Percentiles rank a stretch among this genome's conserved stretches.
Conservation (phyloP, 495 filamentous ascomycete species). For the Bacidia rubella region DNA sequence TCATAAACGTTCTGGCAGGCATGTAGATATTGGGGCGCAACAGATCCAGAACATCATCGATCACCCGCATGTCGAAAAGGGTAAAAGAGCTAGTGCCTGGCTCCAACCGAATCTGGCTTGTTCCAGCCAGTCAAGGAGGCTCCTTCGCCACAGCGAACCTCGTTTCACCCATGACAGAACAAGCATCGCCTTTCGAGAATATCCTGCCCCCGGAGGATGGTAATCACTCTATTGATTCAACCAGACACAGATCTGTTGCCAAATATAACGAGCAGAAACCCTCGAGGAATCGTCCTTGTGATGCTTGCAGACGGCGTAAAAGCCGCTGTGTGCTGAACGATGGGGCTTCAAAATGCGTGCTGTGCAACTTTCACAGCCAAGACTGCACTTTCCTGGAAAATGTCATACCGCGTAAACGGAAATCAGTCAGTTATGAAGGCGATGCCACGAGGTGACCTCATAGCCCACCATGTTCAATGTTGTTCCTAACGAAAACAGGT, state of each 20-base stretch:
- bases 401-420: conserved; percentile 49
- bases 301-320: conserved; percentile 54
- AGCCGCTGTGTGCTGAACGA: conserved; percentile 63
- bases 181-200: not conserved
- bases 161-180: not conserved
- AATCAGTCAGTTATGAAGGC: conserved; percentile 17
- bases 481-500: too few species aligned
- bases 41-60: too few species aligned
- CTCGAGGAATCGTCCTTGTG: conserved; percentile 29
- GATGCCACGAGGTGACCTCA: conserved; percentile 1
- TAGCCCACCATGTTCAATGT: too few species aligned
- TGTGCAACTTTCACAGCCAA: conserved; percentile 47
- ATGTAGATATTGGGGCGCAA: too few species aligned
- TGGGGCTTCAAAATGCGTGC: conserved; percentile 46
- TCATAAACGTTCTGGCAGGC: too few species aligned
- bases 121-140: not conserved
- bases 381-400: conserved; percentile 52
- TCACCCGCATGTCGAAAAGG: too few species aligned
- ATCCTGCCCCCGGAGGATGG: not conserved
- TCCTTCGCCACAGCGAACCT: not conserved
- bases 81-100: too few species aligned
- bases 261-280: conserved; percentile 9
- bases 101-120: too few species aligned
- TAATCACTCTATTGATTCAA: not conserved
- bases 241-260: not conserved